These are phyloP conservation scores for Globisporangium takayamanum DNA, from an alignment of 352 stramenopile genomes.

Conservation along the genomic window DNA sequence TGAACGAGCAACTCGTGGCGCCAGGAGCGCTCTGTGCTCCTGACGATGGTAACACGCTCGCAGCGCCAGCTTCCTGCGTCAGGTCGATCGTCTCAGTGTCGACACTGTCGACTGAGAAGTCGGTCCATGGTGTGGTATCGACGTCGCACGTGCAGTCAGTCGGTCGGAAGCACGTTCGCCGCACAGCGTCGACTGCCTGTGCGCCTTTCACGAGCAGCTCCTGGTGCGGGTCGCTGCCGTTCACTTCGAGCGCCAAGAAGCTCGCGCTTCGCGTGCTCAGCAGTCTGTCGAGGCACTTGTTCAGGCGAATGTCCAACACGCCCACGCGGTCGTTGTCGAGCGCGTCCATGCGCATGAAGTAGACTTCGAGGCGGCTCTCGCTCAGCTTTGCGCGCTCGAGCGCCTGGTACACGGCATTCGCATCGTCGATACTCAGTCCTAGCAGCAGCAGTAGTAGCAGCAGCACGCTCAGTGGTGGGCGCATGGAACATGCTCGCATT, in stretches of 20 bases:
- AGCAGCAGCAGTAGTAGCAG: not conserved
- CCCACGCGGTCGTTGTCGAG: slow-evolving; percentile 57
- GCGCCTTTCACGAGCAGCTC: slow-evolving; percentile 23
- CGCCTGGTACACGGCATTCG: slow-evolving; percentile 44
- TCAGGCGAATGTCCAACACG: slow-evolving; percentile 44
- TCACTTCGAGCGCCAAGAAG: slow-evolving; percentile 45
- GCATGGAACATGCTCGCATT: not conserved
- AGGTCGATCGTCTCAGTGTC: slow-evolving; percentile 5
- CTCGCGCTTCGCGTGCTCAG: slow-evolving; percentile 27
- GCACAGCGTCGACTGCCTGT: slow-evolving; percentile 6
- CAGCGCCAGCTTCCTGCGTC: too few relatives aligned
- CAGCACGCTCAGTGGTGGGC: not conserved
- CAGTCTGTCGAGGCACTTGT: slow-evolving; percentile 34
- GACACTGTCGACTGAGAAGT: slow-evolving; percentile 28
- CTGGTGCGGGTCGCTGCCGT: slow-evolving; percentile 53
- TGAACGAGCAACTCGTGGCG: not conserved
- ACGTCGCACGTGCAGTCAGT: slow-evolving; percentile 36
- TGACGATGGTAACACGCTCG: not conserved
- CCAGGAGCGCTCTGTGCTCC: not conserved
- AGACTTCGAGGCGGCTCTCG: slow-evolving; percentile 29
- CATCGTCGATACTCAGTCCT: slow-evolving; percentile 76
- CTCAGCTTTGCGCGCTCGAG: slow-evolving; percentile 38
- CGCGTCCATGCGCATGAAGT: slow-evolving; percentile 52
- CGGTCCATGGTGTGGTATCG: slow-evolving; percentile 46
- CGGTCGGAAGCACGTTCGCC: slow-evolving; percentile 36